Conservation (phyloP, 2,329 filamentous ascomycete genomes). For the Metarhizium robertsii region DNA sequence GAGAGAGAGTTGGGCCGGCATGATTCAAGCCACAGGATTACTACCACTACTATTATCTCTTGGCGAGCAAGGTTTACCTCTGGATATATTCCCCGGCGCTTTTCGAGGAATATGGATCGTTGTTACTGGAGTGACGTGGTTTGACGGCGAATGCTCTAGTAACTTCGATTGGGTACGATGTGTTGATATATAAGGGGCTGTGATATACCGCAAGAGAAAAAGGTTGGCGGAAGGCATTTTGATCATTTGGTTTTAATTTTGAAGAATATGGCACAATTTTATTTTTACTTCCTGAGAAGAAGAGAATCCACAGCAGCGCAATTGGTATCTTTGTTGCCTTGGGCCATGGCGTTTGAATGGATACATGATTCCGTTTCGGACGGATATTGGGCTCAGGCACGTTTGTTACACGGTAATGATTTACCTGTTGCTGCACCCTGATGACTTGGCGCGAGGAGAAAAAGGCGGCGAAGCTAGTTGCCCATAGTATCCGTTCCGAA, state of each 20-base stretch:
- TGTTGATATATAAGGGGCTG: not conserved
- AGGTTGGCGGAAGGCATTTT: not conserved
- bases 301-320: not conserved
- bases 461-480: not conserved
- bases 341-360: not conserved
- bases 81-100: too few relatives aligned
- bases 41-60: too few relatives aligned
- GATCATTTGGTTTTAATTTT: not conserved
- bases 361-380: not conserved
- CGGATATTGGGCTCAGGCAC: not conserved
- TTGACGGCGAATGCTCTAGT: not conserved
- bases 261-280: not conserved
- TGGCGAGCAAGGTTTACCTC: too few relatives aligned
- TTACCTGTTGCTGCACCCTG: not conserved
- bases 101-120: too few relatives aligned
- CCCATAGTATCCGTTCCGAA: not conserved
- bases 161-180: not conserved
- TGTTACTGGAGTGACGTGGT: not conserved
- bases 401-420: not conserved
- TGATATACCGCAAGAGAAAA: not conserved
- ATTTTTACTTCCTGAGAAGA: not conserved
- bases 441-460: not conserved
- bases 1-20: too few relatives aligned
- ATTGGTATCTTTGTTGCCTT: not conserved
- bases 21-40: too few relatives aligned